Conservation (phyloP, 805 yeast genomes). For the Dipodascopsis uninucleata region DNA sequence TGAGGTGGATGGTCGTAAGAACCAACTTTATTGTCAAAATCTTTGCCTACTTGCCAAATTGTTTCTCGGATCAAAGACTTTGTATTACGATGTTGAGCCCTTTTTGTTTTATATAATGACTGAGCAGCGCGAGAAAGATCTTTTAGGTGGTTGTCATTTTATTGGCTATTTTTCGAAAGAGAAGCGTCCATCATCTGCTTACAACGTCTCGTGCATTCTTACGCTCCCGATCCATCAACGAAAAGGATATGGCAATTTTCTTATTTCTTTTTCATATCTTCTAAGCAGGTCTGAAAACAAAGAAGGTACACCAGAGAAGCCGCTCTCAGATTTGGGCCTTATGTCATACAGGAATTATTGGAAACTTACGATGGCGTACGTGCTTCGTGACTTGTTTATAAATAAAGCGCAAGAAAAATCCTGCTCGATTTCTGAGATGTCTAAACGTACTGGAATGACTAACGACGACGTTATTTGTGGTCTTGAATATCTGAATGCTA, state of each 20-base stretch:
- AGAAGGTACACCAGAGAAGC: constrained; percentile 93
- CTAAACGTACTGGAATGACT: constrained; percentile 77
- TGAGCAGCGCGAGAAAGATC: constrained; percentile 53
- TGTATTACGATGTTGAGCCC: constrained; percentile 94
- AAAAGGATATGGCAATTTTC: constrained; percentile 80
- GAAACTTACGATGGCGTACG: constrained; percentile 61
- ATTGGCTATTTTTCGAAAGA: constrained; percentile 89
- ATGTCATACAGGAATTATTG: constrained; percentile 84
- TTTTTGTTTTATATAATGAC: constrained; percentile 84
- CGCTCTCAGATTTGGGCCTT: constrained; percentile 80
- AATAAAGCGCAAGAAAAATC: constrained; percentile 9
- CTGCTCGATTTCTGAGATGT: constrained; percentile 54
- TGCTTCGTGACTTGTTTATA: constrained; percentile 35
- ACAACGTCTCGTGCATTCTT: constrained; percentile 85
- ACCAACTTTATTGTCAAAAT: constrained; percentile 80
- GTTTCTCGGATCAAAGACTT: constrained; percentile 83
- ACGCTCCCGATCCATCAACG: constrained; percentile 86
- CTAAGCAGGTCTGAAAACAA: constrained; percentile 70
- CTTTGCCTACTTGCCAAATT: constrained; percentile 84
- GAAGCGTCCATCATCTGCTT: constrained; percentile 62
- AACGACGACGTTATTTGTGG: constrained; percentile 84
- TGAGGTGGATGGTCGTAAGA: constrained; percentile 89
- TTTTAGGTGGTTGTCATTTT: constrained; percentile 63
- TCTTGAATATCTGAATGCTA: constrained; percentile 67
- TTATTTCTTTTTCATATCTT: constrained; percentile 85